Percentiles rank a stretch among this genome's conserved stretches.
phyloP scores from a whole-genome alignment of 1,284 basidiomycete genomes.

The Uromyces viciae-fabae region DNA sequence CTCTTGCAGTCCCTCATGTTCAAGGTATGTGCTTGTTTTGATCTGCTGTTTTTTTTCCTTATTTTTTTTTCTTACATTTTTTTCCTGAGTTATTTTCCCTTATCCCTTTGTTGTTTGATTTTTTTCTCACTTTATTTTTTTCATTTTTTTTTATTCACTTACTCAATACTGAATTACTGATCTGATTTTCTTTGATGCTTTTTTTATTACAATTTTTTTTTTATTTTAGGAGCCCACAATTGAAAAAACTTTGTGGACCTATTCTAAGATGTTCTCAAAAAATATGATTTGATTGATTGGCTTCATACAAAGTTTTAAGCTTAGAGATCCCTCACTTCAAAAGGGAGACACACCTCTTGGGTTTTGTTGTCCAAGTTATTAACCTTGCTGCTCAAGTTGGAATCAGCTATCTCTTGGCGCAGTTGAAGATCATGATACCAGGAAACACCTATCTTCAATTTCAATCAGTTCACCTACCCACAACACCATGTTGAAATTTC shows the following conservation, averaged over 20 bases:
- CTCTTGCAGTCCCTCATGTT: slow-evolving; percentile 6
- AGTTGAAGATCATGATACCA: neutral
- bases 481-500: no score
- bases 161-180: neutral
- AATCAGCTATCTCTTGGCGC: neutral
- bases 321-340: neutral
- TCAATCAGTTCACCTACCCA: no score
- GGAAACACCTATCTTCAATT: no score
- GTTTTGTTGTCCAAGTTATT: neutral
- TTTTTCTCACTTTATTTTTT: neutral
- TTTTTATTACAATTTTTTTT: neutral
- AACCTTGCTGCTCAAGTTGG: slow-evolving; percentile 14
- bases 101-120: neutral
- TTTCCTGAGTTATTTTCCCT: no score
- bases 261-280: neutral
- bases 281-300: neutral
- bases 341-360: neutral
- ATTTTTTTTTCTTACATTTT: no score
- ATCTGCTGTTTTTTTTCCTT: no score
- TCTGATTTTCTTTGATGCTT: neutral
- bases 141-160: neutral
- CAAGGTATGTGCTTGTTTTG: no score
- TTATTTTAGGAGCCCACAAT: neutral
- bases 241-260: neutral
- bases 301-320: neutral